These are phyloP conservation scores for Penicillium egyptiacum DNA, from an alignment of 495 filamentous ascomycete genomes.

Conservation along the genomic window DNA sequence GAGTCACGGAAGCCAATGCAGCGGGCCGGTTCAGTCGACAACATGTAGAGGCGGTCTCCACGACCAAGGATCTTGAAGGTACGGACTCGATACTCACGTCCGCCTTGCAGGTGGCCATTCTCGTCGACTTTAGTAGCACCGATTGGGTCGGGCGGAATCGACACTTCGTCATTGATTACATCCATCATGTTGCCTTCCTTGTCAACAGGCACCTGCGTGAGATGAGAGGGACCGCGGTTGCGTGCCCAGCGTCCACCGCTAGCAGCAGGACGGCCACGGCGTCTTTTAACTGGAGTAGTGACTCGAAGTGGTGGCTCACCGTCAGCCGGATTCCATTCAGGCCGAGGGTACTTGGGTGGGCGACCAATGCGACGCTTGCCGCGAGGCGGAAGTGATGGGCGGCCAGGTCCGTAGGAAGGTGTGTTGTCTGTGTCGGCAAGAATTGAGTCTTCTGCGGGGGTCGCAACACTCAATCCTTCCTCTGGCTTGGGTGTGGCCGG, in stretches of 20 bases:
- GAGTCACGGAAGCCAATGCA: conserved; percentile 97
- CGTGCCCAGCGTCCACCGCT: conserved; percentile 70
- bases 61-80: conserved; percentile 86
- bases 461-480: conserved; percentile 34
- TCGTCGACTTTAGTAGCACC: conserved; percentile 94
- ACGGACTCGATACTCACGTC: conserved; percentile 88
- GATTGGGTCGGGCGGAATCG: conserved; percentile 79
- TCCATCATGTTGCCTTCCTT: conserved; percentile 93
- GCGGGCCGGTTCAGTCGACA: conserved; percentile 93
- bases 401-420: conserved; percentile 34
- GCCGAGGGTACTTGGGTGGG: conserved; percentile 78
- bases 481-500: conserved; percentile 29
- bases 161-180: conserved; percentile 89
- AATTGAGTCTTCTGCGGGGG: conserved; percentile 43
- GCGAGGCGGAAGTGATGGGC: conserved; percentile 56
- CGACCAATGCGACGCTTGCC: conserved; percentile 75
- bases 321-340: conserved; percentile 66
- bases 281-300: conserved; percentile 60
- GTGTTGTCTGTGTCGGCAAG: conserved; percentile 36
- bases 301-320: conserved; percentile 53
- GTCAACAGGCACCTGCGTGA: conserved; percentile 81
- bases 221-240: conserved; percentile 67
- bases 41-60: conserved; percentile 90
- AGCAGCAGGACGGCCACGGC: conserved; percentile 66
- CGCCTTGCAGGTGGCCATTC: conserved; percentile 73